These are phyloP conservation scores for Penicillium sp. DNA, from an alignment of 2,329 filamentous ascomycete genomes.

Conservation along the genomic window DNA sequence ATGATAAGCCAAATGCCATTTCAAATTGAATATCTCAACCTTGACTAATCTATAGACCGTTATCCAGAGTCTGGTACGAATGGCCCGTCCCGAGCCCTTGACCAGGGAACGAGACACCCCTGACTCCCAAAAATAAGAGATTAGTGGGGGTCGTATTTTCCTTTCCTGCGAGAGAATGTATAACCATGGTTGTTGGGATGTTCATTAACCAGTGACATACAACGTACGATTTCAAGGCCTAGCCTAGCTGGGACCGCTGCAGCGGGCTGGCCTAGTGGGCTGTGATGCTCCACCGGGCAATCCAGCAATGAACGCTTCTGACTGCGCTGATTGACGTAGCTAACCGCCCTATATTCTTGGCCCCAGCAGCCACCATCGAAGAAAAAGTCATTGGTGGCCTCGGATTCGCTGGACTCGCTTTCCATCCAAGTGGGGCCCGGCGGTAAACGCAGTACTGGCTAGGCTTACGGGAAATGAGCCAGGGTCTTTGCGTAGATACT, in stretches of 20 bases:
- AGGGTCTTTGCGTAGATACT: background rate
- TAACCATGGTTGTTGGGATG: background rate
- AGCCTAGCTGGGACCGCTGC: constrained; percentile 10
- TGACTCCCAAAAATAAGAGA: constrained; percentile 2
- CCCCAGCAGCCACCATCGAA: constrained; percentile 9
- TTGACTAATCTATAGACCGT: constrained; percentile 6
- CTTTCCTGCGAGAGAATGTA: background rate
- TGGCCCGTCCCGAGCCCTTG: constrained; percentile 30
- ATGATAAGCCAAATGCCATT: background rate
- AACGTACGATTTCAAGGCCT: background rate
- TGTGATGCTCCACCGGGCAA: constrained; percentile 15
- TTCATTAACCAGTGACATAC: constrained; percentile 3
- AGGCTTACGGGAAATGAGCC: constrained; percentile 6
- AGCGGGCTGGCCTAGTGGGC: constrained; percentile 10
- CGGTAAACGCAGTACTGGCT: constrained; percentile 11
- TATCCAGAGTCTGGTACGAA: constrained; percentile 26
- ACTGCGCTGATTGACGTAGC: constrained; percentile 6
- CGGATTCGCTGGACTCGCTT: constrained; percentile 12
- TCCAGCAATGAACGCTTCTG: constrained; percentile 11
- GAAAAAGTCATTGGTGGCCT: constrained; percentile 6
- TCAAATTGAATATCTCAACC: too few species aligned
- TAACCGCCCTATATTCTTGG: constrained; percentile 10
- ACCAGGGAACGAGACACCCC: background rate
- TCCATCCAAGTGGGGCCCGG: constrained; percentile 15
- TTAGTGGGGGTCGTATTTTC: background rate